Base-by-base conservation (phyloP, 129 eudicot species). In the Logfia minima region DNA sequence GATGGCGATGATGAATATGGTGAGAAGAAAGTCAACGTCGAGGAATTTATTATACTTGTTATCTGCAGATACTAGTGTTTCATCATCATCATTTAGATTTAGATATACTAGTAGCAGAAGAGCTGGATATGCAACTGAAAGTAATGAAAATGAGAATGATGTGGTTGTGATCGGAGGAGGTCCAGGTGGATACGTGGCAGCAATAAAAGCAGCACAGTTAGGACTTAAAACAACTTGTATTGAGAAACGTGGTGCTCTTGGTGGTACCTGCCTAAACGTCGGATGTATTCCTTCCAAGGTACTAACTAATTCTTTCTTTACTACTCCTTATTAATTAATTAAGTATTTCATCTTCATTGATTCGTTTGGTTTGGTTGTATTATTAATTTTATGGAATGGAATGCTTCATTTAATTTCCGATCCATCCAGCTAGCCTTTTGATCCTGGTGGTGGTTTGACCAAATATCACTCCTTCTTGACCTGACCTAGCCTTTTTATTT, bases 211-310 rank as follows among this genome's bases (percentile, higher is more conserved):
- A 24, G 96, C 97, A 67, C 96, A 92, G 89, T 72, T 92, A 8
- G 97, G 97, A 6, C 92, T 92, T 61, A 92, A 92, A 81, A 92
- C 96, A 3, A 87, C 92, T 16, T 92, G 97, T 76, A 89, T 92
- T 24, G 97, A 92, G 87, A 92, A 92, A 70, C 92, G 96, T 22
- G 97, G 92, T 4, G 52, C 92, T 66, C 97, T 92, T 77, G 96
- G 97, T 10, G 97, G 97, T 63, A 92, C 97, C 31, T 89, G 97
- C 77, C 96, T 92, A 56, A 92, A 92, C 83, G 97, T 92, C 65
- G 97, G 97, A 3, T 92, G 96, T 78, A 92, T 92, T 28, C 95
- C 83, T 34, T 79, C 83, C 1, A 79, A 79, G 83, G 83, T 7
- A 32, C 35, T 32, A 32, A 32, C 35, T 32, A 32, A 32, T 32